Evolutionary conservation across 495 filamentous ascomycete genomes (phyloP), one percentile per base, ranked within the genome.

Genomic region (Xylaria longipes): DNA sequence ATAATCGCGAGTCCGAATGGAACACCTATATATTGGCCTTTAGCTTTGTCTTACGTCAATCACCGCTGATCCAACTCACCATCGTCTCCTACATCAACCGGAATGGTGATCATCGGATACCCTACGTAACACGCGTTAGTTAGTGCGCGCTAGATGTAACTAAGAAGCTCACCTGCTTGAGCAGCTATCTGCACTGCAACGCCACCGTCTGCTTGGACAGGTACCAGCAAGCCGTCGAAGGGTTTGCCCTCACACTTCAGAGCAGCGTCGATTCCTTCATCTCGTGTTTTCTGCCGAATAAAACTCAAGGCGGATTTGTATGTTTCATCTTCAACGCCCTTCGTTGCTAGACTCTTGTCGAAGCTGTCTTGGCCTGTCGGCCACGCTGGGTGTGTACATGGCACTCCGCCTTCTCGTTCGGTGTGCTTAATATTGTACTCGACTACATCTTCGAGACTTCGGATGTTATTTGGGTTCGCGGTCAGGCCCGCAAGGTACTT

Each of bases 341-440:
- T 84, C 27, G 84, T 87, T 66, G 82, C 87, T 11, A 91, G 80
- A 20, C 86, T 88, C 2, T 88, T 90, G 22, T 89, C 80, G 76
- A 93, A 89, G 35, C 86, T 84, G 71, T 93, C 92, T 80, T 94
- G 91, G 43, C 92, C 92, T 27, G 88, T 89, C 20, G 88, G 84
- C 71, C 83, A 82, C 1, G 68, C 68, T 31, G 57, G 68, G 7
- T 70, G 57, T 0, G 68, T 70, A 6, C 68, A 57, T 1, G 91
- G 89, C 20, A 82, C 73, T n/a, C 91, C 92, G 61, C 92, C 92
- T 82, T 94, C 92, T n/a, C 83, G 85, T 57, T 87, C 90, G 74
- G 81, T 82, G 76, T 92, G 91, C 69, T 87, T 86, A 71, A 82
- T 83, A 78, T 94, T 93, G 81, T 90, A 93, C 77, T 85, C 76